phyloP scores from a whole-genome alignment of 495 filamentous ascomycete genomes.

The Aspergillus carlsbadensis region DNA sequence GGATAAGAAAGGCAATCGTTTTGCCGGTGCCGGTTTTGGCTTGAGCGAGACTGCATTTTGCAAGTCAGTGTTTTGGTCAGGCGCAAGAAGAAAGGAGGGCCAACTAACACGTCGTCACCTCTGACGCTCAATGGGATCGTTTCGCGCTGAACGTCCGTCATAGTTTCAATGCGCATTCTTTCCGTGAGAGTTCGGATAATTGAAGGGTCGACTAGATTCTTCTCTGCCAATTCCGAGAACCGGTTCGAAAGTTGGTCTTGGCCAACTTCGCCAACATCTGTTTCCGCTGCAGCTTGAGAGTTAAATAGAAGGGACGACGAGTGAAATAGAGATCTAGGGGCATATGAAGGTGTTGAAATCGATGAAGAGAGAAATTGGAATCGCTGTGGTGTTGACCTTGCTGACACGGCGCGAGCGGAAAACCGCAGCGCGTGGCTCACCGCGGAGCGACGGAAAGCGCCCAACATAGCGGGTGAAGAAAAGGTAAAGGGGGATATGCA shows the following conservation, averaged over 20 bases:
- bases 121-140: conserved; percentile 77
- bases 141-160: conserved; percentile 89
- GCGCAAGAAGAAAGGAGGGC: not conserved
- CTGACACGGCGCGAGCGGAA: conserved; percentile 29
- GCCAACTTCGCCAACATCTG: not conserved
- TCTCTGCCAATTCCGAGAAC: conserved; percentile 66
- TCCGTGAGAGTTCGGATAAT: conserved; percentile 69
- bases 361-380: conserved; percentile 31
- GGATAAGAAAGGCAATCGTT: conserved; percentile 79
- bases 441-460: conserved; percentile 42
- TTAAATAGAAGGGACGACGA: conserved; percentile 29
- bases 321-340: conserved; percentile 32
- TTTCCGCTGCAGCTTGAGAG: conserved; percentile 19
- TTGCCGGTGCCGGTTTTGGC: conserved; percentile 89
- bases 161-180: conserved; percentile 73
- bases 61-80: conserved; percentile 13
- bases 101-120: conserved; percentile 74
- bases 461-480: conserved; percentile 34
- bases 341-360: conserved; percentile 16
- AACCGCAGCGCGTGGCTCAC: conserved; percentile 38
- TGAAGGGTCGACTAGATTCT: conserved; percentile 60
- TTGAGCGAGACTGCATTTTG: conserved; percentile 69
- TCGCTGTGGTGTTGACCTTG: conserved; percentile 29
- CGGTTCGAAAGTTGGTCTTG: conserved; percentile 47
- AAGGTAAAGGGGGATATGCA: conserved; percentile 1